Base-by-base conservation (phyloP, 116 monocot species). In the Zostera marina region DNA sequence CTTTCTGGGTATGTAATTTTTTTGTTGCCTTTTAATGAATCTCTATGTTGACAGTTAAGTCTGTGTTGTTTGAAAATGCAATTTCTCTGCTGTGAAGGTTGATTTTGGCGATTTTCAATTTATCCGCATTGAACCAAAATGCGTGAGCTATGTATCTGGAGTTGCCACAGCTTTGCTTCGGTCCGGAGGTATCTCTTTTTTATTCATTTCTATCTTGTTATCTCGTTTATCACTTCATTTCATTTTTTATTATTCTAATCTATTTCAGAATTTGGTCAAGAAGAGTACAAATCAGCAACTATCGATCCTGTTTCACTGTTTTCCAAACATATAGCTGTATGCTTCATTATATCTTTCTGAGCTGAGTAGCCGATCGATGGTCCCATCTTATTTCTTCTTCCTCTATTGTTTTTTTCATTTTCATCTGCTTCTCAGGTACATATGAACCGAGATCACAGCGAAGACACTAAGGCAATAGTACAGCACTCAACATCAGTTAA, bases 71-170 rank as follows among this genome's bases (percentile, higher is more conserved):
- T 38, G 11, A 22, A 21, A 21, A 22, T 20, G 10, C 19, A 41
- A 52, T 23, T 16, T 53, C 53, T 47, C 47, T 41, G 11, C 12
- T 54, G 58, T 67, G 42, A 65, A 93, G 93, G 94, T 88, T 69
- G 88, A 88, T 68, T 88, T 85, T 76, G 94, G 94, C 58, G 94
- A 94, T 65, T 88, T 94, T 61, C 22, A 48, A 47, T 94, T 88
- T 67, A 40, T 94, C 42, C 68, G 72, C 23, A 84, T 94, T 63
- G 79, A 85, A 53, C 88, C 88, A 44, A 88, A 73, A 69, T 68
- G 65, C 66, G 73, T 88, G 56, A 73, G 64, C 52, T 94, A 79
- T 68, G 82, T 94, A 19, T 84, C 94, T 67, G 88, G 94, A 39
- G 82, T 88, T 67, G 94, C 94, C 58, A 94, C 94, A 13, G 88